Percentiles rank a stretch among this genome's conserved stretches.
These are phyloP conservation scores for Rhizopus delemar DNA, from an alignment of 371 early-diverging fungal genomes.

Conservation along the genomic window DNA sequence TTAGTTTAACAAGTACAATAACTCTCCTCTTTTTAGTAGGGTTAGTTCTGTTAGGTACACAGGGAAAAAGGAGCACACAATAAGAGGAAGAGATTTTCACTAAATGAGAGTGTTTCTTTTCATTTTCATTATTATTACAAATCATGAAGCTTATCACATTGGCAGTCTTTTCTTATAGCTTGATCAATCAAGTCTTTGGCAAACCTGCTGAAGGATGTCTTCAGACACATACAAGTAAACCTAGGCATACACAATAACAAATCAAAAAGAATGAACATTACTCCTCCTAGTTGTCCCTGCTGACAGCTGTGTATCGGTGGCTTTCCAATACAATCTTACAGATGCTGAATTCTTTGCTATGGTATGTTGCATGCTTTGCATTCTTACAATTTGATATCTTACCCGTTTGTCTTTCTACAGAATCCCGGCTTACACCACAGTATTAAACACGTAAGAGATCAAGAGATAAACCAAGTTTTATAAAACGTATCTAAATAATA, in stretches of 20 bases:
- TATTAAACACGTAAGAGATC: slow-evolving; percentile 23
- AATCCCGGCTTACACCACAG: slow-evolving; percentile 39
- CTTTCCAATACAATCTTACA: slow-evolving; percentile 22
- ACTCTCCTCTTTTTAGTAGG: no score
- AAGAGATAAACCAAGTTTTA: background rate
- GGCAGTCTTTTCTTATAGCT: slow-evolving; percentile 10
- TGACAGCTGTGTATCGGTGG: slow-evolving; percentile 28
- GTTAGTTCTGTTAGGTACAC: no score
- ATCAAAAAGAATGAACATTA: background rate
- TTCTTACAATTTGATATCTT: background rate
- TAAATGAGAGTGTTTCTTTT: no score
- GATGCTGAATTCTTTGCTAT: slow-evolving; percentile 30
- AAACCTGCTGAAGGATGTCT: slow-evolving; percentile 33
- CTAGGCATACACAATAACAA: background rate
- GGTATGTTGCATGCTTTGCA: slow-evolving; percentile 12
- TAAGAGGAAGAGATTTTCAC: no score
- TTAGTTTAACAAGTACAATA: no score
- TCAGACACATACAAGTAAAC: slow-evolving; percentile 25
- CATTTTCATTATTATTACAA: no score
- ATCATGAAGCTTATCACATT: slow-evolving; percentile 22
- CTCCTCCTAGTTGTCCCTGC: slow-evolving; percentile 14
- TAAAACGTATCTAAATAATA: slow-evolving; percentile 2
- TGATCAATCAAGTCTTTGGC: slow-evolving; percentile 16
- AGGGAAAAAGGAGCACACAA: no score
- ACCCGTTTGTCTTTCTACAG: slow-evolving; percentile 4